These are phyloP conservation scores for Penicillium olsonii DNA, from an alignment of 2,329 filamentous ascomycete genomes.

Conservation along the genomic window DNA sequence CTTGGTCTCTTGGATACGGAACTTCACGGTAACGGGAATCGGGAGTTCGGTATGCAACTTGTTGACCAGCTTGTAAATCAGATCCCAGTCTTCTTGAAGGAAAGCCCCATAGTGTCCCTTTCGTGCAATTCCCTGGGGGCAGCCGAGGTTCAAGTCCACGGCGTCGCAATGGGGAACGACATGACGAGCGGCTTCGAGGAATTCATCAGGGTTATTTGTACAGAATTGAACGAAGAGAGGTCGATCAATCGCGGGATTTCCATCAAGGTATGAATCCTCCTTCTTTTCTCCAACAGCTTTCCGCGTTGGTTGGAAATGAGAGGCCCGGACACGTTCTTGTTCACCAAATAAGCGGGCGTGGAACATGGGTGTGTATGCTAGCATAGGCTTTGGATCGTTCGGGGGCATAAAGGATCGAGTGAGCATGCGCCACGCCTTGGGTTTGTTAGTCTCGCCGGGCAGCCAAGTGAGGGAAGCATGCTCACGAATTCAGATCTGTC, in stretches of 20 bases:
- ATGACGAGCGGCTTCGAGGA: conserved; percentile 66
- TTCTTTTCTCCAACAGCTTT: conserved; percentile 29
- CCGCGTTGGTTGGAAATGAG: conserved; percentile 74
- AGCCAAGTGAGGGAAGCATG: conserved; percentile 20
- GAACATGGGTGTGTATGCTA: conserved; percentile 95
- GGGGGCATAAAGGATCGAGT: conserved; percentile 85
- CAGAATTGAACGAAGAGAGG: conserved; percentile 97
- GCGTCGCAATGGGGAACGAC: conserved; percentile 90
- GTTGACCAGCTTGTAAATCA: conserved; percentile 80
- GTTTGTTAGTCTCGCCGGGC: neutral
- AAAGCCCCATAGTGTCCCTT: conserved; percentile 93
- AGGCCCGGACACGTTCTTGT: conserved; percentile 70
- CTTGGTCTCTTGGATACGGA: conserved; percentile 81
- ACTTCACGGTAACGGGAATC: conserved; percentile 91
- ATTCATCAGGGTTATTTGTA: conserved; percentile 52
- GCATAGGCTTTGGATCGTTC: conserved; percentile 63
- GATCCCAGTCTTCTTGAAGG: conserved; percentile 84
- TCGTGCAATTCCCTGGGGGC: conserved; percentile 90
- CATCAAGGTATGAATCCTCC: conserved; percentile 68
- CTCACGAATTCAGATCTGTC: conserved; percentile 96
- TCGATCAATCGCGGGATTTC: conserved; percentile 79
- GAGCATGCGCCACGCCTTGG: conserved; percentile 91
- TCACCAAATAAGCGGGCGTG: conserved; percentile 88
- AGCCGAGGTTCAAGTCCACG: conserved; percentile 92
- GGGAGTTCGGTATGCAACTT: conserved; percentile 76